Conservation (phyloP, 305 asterid genomes). For the Fraxinus nigra region DNA sequence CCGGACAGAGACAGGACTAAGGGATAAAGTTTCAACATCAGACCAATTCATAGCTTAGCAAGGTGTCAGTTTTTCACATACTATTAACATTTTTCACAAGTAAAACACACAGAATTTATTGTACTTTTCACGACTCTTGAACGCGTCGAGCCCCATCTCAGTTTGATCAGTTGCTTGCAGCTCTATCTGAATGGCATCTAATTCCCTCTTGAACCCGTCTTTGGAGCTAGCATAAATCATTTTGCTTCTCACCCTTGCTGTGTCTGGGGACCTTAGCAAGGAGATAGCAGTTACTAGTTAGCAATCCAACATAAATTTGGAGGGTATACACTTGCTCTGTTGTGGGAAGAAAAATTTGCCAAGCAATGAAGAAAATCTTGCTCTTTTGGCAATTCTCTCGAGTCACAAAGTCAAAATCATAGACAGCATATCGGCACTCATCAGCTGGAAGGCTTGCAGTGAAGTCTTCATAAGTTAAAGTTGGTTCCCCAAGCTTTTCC, state of each 20-base stretch:
- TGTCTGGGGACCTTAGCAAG: conserved; percentile 31
- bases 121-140: conserved; percentile 34
- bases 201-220: conserved; percentile 45
- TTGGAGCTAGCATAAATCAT: conserved; percentile 46
- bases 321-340: background rate
- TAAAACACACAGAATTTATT: conserved; percentile 19
- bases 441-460: conserved; percentile 32
- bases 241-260: conserved; percentile 39
- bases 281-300: background rate
- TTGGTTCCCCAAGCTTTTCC: conserved; percentile 37
- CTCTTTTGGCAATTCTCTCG: conserved; percentile 42
- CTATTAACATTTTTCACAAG: conserved; percentile 34
- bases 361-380: conserved; percentile 41
- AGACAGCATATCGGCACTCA: conserved; percentile 37
- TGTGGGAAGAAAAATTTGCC: conserved; percentile 20
- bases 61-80: conserved; percentile 28
- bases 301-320: background rate
- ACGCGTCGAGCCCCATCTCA: conserved; percentile 42
- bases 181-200: conserved; percentile 41
- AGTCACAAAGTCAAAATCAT: conserved; percentile 35
- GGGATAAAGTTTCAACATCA: conserved; percentile 19
- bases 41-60: conserved; percentile 20
- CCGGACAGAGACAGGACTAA: conserved; percentile 12
- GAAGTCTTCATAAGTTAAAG: conserved; percentile 34
- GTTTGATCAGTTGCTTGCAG: conserved; percentile 38